These are phyloP conservation scores for Lolium multiflorum DNA, from an alignment of 176 grass and related monocot genomes.

Conservation along the genomic window DNA sequence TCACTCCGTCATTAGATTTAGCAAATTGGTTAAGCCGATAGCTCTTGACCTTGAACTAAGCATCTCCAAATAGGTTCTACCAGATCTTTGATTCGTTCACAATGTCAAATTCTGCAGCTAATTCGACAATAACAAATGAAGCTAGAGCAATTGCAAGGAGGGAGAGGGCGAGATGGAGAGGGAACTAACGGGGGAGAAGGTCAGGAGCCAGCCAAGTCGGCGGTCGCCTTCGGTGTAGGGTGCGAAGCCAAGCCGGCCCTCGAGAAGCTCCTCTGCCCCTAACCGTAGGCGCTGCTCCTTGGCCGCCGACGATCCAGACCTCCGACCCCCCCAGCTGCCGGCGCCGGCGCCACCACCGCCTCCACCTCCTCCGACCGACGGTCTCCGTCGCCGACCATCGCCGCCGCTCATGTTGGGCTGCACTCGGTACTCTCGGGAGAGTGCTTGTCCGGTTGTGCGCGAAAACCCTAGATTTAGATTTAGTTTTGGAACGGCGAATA, in stretches of 20 bases:
- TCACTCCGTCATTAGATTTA: slow-evolving; percentile 1
- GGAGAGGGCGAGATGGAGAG: neutral
- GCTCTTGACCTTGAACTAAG: slow-evolving; percentile 27
- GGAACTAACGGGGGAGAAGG: slow-evolving; percentile 73
- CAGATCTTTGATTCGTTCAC: slow-evolving; percentile 10
- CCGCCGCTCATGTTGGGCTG: slow-evolving; percentile 40
- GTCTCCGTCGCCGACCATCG: slow-evolving; percentile 35
- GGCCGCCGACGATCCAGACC: slow-evolving; percentile 36
- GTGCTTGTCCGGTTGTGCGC: neutral
- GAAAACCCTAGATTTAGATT: slow-evolving; percentile 37
- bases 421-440: neutral
- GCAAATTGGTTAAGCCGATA: slow-evolving; percentile 10
- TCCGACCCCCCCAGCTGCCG: slow-evolving; percentile 44
- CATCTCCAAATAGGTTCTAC: slow-evolving; percentile 22
- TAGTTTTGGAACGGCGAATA: neutral
- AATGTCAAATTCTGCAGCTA: neutral
- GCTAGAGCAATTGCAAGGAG: slow-evolving; percentile 16
- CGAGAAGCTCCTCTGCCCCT: slow-evolving; percentile 83
- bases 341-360: slow-evolving; percentile 4
- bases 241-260: slow-evolving; percentile 83
- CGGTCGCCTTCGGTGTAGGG: slow-evolving; percentile 72
- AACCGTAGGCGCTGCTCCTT: slow-evolving; percentile 77
- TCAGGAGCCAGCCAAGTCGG: slow-evolving; percentile 93
- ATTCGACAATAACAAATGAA: slow-evolving; percentile 2
- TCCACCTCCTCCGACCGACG: slow-evolving; percentile 22